phyloP scores from a whole-genome alignment of 2,329 filamentous ascomycete genomes.

The Fusarium dimerum region DNA sequence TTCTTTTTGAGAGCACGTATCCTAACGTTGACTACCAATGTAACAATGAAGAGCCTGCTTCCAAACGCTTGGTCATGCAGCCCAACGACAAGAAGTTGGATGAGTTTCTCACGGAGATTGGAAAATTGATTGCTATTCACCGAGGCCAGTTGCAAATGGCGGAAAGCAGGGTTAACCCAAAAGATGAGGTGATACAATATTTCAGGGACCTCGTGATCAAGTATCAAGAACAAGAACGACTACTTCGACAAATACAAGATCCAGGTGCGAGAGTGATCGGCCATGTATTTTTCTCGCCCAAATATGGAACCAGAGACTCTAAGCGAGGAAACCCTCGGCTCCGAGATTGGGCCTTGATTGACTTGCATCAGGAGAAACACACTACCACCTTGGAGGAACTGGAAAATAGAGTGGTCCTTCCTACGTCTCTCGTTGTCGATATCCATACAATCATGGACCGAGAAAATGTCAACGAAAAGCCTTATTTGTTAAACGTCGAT shows the following conservation, averaged over 20 bases:
- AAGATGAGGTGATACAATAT: too few relatives aligned
- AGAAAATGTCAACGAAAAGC: neutral
- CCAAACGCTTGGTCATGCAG: neutral
- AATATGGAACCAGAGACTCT: neutral
- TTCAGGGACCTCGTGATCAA: too few relatives aligned
- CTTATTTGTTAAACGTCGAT: too few relatives aligned
- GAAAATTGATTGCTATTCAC: too few relatives aligned
- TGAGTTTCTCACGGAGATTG: neutral
- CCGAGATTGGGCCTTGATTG: constrained; percentile 12
- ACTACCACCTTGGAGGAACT: neutral
- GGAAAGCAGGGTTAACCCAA: too few relatives aligned
- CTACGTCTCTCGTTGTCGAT: neutral
- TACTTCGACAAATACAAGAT: neutral
- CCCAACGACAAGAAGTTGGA: neutral
- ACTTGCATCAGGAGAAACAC: constrained; percentile 4
- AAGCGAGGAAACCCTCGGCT: neutral
- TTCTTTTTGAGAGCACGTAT: neutral
- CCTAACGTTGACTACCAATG: neutral
- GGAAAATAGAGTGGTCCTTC: neutral
- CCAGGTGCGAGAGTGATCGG: neutral
- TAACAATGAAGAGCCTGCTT: neutral
- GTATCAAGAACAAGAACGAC: neutral
- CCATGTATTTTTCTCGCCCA: constrained; percentile 3
- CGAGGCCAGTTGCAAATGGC: too few relatives aligned
- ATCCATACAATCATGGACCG: neutral